Evolutionary conservation across 2,329 filamentous ascomycete genomes (phyloP).

Genomic region (Trichoderma atrobrunneum): DNA sequence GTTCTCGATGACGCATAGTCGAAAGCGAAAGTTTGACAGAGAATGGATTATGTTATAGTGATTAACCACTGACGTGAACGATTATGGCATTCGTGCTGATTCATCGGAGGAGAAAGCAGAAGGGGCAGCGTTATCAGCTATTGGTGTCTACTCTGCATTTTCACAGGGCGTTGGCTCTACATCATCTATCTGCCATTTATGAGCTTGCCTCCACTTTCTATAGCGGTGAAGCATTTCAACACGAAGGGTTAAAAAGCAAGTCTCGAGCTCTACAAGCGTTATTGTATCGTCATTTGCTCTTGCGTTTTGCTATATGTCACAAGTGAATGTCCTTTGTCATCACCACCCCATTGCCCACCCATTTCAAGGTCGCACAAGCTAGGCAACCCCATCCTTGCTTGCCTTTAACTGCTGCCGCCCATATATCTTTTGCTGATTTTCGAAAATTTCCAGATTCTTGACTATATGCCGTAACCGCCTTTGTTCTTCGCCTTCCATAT

Average conservation of each 20-base stretch:
- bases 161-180: background rate
- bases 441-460: background rate
- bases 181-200: background rate
- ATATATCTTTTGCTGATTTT: background rate
- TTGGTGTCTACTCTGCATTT: background rate
- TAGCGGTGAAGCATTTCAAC: background rate
- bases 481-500: background rate
- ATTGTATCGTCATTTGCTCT: too few relatives aligned
- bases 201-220: background rate
- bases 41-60: background rate
- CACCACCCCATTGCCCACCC: too few relatives aligned
- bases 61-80: constrained; percentile 1
- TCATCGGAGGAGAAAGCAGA: background rate
- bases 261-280: too few relatives aligned
- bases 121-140: background rate
- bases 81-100: too few relatives aligned
- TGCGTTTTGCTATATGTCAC: too few relatives aligned
- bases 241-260: too few relatives aligned
- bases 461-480: background rate
- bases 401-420: background rate
- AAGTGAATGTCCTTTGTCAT: too few relatives aligned
- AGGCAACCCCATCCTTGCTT: background rate
- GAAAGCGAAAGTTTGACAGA: background rate
- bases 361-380: background rate
- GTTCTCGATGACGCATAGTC: background rate